phyloP scores from a whole-genome alignment of 2,329 filamentous ascomycete genomes.

The Penicillium sp. region DNA sequence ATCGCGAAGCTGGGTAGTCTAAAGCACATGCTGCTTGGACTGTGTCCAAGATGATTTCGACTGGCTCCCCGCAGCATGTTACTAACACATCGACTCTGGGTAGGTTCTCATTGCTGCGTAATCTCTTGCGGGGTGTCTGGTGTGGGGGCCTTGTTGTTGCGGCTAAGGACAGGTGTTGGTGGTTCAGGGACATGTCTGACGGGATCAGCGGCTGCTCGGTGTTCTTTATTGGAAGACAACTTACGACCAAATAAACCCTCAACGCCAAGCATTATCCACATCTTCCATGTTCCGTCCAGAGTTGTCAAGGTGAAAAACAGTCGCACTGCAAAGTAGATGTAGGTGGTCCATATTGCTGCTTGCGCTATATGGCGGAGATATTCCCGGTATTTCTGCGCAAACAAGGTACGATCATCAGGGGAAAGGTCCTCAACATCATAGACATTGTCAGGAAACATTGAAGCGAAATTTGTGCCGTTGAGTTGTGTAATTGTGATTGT shows the following conservation, averaged over 20 bases:
- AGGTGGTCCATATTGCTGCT: slow-evolving; percentile 18
- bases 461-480: slow-evolving; percentile 7
- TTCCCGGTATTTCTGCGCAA: slow-evolving; percentile 19
- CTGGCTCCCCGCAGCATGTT: slow-evolving; percentile 59
- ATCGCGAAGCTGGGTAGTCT: slow-evolving; percentile 56
- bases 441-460: slow-evolving; percentile 12
- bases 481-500: background rate
- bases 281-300: slow-evolving; percentile 22
- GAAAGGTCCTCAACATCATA: slow-evolving; percentile 26
- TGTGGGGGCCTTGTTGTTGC: slow-evolving; percentile 14
- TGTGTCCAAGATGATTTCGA: slow-evolving; percentile 58
- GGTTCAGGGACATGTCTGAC: slow-evolving; percentile 23
- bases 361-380: slow-evolving; percentile 18
- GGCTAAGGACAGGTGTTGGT: slow-evolving; percentile 27
- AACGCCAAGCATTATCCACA: slow-evolving; percentile 30
- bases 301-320: slow-evolving; percentile 13
- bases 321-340: slow-evolving; percentile 25
- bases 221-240: slow-evolving; percentile 1
- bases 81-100: slow-evolving; percentile 57
- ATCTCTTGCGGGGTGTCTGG: slow-evolving; percentile 19
- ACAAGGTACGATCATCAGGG: slow-evolving; percentile 14
- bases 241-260: slow-evolving; percentile 29
- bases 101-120: slow-evolving; percentile 45
- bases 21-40: slow-evolving; percentile 55
- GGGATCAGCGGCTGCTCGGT: background rate